Evolutionary conservation across 495 filamentous ascomycete genomes (phyloP).

Genomic region (Melanomma pulvis-pyrius): DNA sequence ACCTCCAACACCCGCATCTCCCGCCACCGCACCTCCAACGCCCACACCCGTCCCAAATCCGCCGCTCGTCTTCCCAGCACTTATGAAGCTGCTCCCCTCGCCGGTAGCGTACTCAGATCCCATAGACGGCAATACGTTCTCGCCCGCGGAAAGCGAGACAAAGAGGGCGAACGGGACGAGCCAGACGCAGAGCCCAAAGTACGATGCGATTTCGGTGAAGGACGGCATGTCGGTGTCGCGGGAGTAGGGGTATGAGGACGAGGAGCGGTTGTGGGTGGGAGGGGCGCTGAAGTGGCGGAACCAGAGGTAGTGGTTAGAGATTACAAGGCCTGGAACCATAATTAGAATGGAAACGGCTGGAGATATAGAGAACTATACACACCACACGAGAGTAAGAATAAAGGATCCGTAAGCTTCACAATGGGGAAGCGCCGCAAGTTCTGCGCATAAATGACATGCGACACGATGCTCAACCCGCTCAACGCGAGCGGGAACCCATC

Average conservation of each 20-base stretch:
- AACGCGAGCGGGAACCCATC: conserved; percentile 81
- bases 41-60: conserved; percentile 3
- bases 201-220: conserved; percentile 94
- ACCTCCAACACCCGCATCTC: background rate
- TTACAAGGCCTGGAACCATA: conserved; percentile 64
- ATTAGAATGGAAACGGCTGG: background rate
- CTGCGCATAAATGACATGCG: conserved; percentile 84
- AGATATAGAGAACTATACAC: conserved; percentile 28
- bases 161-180: conserved; percentile 94
- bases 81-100: conserved; percentile 50
- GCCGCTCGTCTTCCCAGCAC: conserved; percentile 38
- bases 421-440: conserved; percentile 87
- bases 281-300: conserved; percentile 82
- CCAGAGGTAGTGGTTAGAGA: conserved; percentile 95
- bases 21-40: conserved; percentile 3
- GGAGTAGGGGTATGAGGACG: conserved; percentile 47
- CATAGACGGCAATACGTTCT: conserved; percentile 93
- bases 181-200: conserved; percentile 97
- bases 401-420: conserved; percentile 83
- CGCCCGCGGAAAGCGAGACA: conserved; percentile 86
- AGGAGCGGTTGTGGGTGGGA: conserved; percentile 40
- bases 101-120: conserved; percentile 67
- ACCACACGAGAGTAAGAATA: conserved; percentile 86
- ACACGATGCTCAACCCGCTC: conserved; percentile 73
- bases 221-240: conserved; percentile 58